A percentile compares a stretch with the other conserved stretches of the same genome.
phyloP scores from a whole-genome alignment of 2,329 filamentous ascomycete species.

The Aspergillus intermedius region DNA sequence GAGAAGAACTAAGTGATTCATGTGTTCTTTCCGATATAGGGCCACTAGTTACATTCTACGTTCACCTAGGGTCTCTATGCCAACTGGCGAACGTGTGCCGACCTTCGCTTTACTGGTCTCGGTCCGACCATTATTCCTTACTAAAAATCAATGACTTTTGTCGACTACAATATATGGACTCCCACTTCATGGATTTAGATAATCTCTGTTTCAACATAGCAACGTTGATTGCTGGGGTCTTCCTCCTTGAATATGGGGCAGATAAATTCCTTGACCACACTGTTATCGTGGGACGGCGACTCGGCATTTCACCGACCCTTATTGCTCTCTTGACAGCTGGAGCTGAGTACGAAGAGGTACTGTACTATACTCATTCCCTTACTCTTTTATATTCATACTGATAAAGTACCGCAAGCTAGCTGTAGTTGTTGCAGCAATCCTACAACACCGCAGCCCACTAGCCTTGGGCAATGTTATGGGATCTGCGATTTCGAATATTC shows the following conservation, averaged over 20 bases:
- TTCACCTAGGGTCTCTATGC: no score
- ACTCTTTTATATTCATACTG: slow-evolving; percentile 1
- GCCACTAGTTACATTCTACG: no score
- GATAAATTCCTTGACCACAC: slow-evolving; percentile 50
- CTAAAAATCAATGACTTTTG: no score
- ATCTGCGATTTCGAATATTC: slow-evolving; percentile 50
- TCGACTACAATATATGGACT: background rate
- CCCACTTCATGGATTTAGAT: slow-evolving; percentile 24
- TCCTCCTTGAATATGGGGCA: slow-evolving; percentile 47
- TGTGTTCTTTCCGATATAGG: no score
- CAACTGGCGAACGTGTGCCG: no score
- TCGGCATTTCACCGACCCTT: slow-evolving; percentile 42
- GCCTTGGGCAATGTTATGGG: slow-evolving; percentile 52
- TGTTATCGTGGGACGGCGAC: slow-evolving; percentile 40
- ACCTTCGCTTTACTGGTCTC: no score
- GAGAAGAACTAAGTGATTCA: no score
- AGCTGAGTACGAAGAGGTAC: slow-evolving; percentile 52
- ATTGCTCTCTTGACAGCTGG: slow-evolving; percentile 49
- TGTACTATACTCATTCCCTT: background rate
- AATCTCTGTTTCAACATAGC: slow-evolving; percentile 32
- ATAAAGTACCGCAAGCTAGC: slow-evolving; percentile 31
- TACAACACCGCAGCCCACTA: slow-evolving; percentile 41
- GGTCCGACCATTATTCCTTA: no score
- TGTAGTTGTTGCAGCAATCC: slow-evolving; percentile 45
- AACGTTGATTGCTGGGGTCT: slow-evolving; percentile 38